Evolutionary conservation across 2,329 filamentous ascomycete species (phyloP).

Genomic region (Phialocephala subalpina): DNA sequence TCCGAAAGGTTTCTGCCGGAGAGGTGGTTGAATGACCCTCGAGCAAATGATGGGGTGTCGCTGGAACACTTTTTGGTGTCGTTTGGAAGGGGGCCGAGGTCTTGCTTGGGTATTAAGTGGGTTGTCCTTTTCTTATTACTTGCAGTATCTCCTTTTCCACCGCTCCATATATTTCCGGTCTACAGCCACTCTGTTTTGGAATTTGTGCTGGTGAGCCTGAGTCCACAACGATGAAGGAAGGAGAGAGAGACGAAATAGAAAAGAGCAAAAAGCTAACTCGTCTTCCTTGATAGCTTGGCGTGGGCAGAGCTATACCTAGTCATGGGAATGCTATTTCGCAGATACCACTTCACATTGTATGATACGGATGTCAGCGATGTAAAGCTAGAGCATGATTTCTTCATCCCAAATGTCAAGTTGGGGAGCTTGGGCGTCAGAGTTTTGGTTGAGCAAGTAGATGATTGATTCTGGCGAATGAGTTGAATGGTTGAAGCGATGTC

Average conservation of each 20-base stretch:
- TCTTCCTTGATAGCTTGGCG: not conserved
- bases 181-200: no score
- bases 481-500: no score
- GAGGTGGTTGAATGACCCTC: constrained; percentile 1
- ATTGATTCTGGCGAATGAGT: no score
- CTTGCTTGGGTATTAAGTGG: constrained; percentile 1
- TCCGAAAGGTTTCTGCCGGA: not conserved
- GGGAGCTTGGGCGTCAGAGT: no score
- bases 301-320: constrained; percentile 4
- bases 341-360: constrained; percentile 22
- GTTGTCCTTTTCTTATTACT: not conserved
- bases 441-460: no score
- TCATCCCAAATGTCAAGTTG: no score
- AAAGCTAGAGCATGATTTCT: no score
- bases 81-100: not conserved
- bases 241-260: no score
- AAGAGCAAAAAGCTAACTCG: not conserved
- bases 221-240: no score
- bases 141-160: not conserved
- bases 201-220: no score
- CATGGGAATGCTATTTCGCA: not conserved
- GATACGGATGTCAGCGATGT: no score
- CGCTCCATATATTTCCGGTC: not conserved
- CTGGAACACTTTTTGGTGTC: not conserved
- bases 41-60: not conserved